Evolutionary conservation across 345 rosid genomes (phyloP).

Genomic region (Geranium rotundifolium): DNA sequence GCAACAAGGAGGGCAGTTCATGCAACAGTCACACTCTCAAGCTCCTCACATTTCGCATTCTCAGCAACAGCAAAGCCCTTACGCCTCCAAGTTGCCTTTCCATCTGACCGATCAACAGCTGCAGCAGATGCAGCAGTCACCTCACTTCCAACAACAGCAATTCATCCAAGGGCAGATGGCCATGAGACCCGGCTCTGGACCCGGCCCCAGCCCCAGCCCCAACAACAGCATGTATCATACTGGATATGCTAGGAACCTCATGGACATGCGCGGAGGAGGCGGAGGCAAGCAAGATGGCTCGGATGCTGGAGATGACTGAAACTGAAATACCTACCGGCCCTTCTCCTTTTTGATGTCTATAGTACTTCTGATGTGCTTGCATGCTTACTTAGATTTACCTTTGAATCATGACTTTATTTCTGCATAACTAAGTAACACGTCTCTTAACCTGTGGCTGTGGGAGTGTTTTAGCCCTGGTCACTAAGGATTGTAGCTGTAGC

Average conservation of each 20-base stretch:
- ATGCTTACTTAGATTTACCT: neutral
- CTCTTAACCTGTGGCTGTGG: neutral
- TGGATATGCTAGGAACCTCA: neutral
- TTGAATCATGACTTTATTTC: no score
- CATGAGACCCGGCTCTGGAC: neutral
- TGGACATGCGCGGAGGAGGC: neutral
- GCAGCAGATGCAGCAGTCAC: neutral
- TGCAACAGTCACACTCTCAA: neutral
- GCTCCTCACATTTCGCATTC: neutral
- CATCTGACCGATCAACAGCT: neutral
- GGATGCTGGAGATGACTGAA: neutral
- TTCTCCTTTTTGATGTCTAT: neutral
- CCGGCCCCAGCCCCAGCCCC: neutral
- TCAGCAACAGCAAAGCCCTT: neutral
- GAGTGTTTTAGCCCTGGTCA: no score
- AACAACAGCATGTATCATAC: neutral
- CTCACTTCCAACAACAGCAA: neutral
- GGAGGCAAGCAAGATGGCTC: neutral
- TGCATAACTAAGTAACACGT: no score
- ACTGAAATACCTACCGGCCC: neutral
- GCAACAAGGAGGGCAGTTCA: neutral
- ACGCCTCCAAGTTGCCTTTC: neutral
- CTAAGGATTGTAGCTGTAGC: no score
- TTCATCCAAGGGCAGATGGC: neutral
- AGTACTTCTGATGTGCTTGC: neutral